phyloP scores from a whole-genome alignment of 805 yeast species.

The Candida ovalis region DNA sequence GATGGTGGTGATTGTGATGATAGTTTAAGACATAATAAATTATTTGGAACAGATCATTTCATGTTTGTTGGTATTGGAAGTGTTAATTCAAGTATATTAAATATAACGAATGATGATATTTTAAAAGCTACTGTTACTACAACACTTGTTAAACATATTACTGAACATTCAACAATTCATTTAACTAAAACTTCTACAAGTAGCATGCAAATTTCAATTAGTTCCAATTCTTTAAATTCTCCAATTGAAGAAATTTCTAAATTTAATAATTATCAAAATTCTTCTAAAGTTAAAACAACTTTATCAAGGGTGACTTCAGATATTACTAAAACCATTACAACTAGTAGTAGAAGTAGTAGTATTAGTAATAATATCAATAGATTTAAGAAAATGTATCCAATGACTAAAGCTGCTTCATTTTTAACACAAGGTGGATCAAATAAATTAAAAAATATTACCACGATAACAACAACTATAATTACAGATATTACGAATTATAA shows the following conservation, averaged over 20 bases:
- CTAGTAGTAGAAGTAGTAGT: neutral
- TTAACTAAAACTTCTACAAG: neutral
- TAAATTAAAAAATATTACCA: too few relatives aligned
- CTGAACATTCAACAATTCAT: slow-evolving; percentile 3
- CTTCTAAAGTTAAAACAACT: too few relatives aligned
- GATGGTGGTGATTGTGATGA: slow-evolving; percentile 18
- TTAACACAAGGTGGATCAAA: neutral
- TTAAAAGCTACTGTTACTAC: neutral
- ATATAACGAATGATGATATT: neutral
- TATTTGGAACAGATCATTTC: slow-evolving; percentile 24
- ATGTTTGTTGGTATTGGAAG: slow-evolving; percentile 28
- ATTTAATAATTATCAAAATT: too few relatives aligned
- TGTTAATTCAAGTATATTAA: slow-evolving; percentile 3
- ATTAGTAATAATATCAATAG: too few relatives aligned
- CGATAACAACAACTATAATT: too few relatives aligned
- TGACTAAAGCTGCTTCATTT: too few relatives aligned
- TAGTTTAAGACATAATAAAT: slow-evolving; percentile 8
- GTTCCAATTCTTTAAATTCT: neutral
- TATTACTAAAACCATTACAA: too few relatives aligned
- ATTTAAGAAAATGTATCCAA: too few relatives aligned
- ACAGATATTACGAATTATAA: too few relatives aligned
- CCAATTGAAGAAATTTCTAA: too few relatives aligned
- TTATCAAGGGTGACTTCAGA: too few relatives aligned
- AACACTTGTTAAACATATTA: slow-evolving; percentile 1
- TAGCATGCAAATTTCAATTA: neutral